Evolutionary conservation across 2,329 filamentous ascomycete species (phyloP).

Genomic region (Xylariomycetidae sp.): DNA sequence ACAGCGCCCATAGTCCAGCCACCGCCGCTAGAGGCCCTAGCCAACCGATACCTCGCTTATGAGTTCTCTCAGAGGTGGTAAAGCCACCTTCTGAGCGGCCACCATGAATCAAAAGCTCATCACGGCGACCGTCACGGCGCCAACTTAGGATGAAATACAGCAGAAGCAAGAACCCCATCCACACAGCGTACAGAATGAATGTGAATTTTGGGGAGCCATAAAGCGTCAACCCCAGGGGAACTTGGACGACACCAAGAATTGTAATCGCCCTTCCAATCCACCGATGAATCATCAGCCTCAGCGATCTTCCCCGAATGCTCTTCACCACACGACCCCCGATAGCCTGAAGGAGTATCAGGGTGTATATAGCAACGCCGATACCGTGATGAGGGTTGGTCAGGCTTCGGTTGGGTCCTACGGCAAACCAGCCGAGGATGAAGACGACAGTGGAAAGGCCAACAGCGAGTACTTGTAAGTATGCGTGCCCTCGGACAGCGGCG

Average conservation of each 20-base stretch:
- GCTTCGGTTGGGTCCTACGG: constrained; percentile 67
- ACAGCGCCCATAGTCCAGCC: constrained; percentile 43
- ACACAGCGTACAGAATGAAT: constrained; percentile 82
- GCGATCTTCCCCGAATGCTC: constrained; percentile 41
- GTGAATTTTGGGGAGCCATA: constrained; percentile 84
- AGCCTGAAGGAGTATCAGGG: constrained; percentile 66
- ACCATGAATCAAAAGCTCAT: constrained; percentile 52
- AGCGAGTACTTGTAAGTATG: constrained; percentile 68
- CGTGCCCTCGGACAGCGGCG: constrained; percentile 63
- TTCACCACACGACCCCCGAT: constrained; percentile 63
- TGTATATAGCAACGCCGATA: constrained; percentile 75
- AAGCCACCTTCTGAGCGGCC: constrained; percentile 47
- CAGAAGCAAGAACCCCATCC: constrained; percentile 67
- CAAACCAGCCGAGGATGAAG: constrained; percentile 72
- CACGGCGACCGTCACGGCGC: constrained; percentile 48
- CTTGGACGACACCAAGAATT: constrained; percentile 77
- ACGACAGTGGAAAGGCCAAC: constrained; percentile 65
- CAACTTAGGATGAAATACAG: constrained; percentile 79
- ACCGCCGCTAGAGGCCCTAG: constrained; percentile 50
- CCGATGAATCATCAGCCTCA: constrained; percentile 68
- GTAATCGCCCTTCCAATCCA: constrained; percentile 79
- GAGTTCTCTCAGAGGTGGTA: constrained; percentile 26
- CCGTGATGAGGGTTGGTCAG: constrained; percentile 81
- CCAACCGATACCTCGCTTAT: constrained; percentile 41
- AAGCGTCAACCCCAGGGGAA: constrained; percentile 82